Percentiles rank a stretch among this genome's conserved stretches.
phyloP scores from a whole-genome alignment of 169 alveolate genomes.

The Babesia gibsoni region DNA sequence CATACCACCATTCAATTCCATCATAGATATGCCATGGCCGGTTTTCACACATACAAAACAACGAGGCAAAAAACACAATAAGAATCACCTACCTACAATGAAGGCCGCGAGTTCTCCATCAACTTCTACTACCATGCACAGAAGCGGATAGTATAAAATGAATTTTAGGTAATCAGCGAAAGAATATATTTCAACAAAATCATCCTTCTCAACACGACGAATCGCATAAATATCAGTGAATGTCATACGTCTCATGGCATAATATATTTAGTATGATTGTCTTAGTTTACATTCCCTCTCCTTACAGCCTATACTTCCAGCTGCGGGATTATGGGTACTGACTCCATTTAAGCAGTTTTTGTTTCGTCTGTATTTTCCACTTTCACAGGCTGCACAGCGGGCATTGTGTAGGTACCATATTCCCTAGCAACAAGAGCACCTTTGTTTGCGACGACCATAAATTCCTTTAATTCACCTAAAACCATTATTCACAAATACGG shows the following conservation, averaged over 20 bases:
- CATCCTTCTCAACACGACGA: constrained; percentile 38
- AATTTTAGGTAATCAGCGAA: constrained; percentile 24
- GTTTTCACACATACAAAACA: too few species aligned
- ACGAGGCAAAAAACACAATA: too few species aligned
- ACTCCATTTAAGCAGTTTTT: not conserved
- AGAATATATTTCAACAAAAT: constrained; percentile 42
- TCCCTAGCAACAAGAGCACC: constrained; percentile 52
- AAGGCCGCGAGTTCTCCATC: constrained; percentile 53
- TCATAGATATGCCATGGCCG: too few species aligned
- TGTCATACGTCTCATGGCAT: constrained; percentile 52
- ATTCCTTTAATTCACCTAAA: constrained; percentile 24
- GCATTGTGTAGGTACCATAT: constrained; percentile 33
- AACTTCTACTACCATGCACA: constrained; percentile 40
- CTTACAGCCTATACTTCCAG: not conserved
- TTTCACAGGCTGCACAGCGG: constrained; percentile 24
- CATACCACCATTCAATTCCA: too few species aligned
- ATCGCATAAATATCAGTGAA: constrained; percentile 41
- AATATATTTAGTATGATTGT: too few species aligned
- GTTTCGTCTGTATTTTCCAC: not conserved
- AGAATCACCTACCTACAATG: constrained; percentile 36
- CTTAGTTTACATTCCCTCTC: not conserved
- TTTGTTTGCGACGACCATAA: constrained; percentile 51
- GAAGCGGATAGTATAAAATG: constrained; percentile 30
- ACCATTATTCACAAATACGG: not conserved
- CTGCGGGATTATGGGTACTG: not conserved